Evolutionary conservation across 208 protist species (phyloP).

Genomic region (Crithidia fasciculata): DNA sequence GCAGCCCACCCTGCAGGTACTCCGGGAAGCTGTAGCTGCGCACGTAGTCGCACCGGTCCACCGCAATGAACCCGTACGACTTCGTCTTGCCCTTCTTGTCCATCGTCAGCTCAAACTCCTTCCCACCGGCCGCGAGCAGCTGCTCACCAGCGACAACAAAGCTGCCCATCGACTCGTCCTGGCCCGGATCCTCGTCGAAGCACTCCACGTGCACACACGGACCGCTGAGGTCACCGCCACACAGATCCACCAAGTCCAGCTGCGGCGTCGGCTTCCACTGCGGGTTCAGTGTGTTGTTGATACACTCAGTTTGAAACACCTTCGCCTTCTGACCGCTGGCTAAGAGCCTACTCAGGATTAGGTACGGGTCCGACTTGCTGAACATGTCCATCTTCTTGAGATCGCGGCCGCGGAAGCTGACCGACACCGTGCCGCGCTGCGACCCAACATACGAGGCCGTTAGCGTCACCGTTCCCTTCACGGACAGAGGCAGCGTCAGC

Average conservation of each 20-base stretch:
- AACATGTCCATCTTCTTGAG: conserved; percentile 54
- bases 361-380: conserved; percentile 40
- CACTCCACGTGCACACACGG: conserved; percentile 32
- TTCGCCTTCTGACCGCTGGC: conserved; percentile 11
- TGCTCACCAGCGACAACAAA: conserved; percentile 32
- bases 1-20: conserved; percentile 48
- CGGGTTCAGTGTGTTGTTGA: conserved; percentile 41
- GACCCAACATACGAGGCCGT: conserved; percentile 16
- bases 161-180: conserved; percentile 27
- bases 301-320: conserved; percentile 39
- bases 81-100: conserved; percentile 38
- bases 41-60: conserved; percentile 27
- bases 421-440: conserved; percentile 16
- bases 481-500: conserved; percentile 19
- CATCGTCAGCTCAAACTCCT: conserved; percentile 29
- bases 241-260: conserved; percentile 38
- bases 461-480: conserved; percentile 34
- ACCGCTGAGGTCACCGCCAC: conserved; percentile 29
- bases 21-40: conserved; percentile 54
- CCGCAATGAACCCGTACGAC: conserved; percentile 35
- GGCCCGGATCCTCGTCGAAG: conserved; percentile 25
- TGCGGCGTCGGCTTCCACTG: conserved; percentile 38
- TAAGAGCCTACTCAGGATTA: conserved; percentile 28
- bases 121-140: conserved; percentile 1
- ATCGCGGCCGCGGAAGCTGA: conserved; percentile 27